phyloP scores from a whole-genome alignment of 768 basidiomycete genomes.

The Leccinum imitatum region DNA sequence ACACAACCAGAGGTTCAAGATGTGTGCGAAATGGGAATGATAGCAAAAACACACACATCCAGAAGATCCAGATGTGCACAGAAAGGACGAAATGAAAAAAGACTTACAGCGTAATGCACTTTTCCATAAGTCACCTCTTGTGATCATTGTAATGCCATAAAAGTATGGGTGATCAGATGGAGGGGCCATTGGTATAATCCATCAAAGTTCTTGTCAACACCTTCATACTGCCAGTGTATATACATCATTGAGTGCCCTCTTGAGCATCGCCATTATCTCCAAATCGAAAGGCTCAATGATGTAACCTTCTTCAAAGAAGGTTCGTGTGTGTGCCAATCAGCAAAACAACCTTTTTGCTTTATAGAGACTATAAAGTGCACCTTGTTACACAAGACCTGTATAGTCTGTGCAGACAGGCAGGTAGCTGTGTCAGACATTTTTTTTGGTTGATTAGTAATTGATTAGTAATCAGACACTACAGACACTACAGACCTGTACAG shows the following conservation, averaged over 20 bases:
- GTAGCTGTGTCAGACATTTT: no score
- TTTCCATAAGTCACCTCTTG: conserved; percentile 6
- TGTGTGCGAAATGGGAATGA: not conserved
- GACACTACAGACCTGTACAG: no score
- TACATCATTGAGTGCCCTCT: not conserved
- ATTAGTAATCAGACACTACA: no score
- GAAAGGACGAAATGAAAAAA: no score
- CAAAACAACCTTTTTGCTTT: no score
- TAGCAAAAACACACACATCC: no score
- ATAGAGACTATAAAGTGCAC: no score
- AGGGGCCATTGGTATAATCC: conserved; percentile 6
- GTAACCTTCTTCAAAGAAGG: not conserved
- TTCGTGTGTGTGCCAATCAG: not conserved
- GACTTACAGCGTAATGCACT: not conserved
- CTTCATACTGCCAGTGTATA: not conserved
- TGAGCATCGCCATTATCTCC: not conserved
- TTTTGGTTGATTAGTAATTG: no score
- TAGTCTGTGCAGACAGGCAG: no score
- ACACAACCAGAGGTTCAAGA: no score
- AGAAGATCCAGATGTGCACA: no score
- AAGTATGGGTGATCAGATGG: not conserved
- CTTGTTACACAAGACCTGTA: no score
- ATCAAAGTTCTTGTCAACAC: conserved; percentile 3
- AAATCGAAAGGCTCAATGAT: not conserved
- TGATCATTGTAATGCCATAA: not conserved